Evolutionary conservation across 139 green algal species (phyloP).

Genomic region (Desmodesmus armatus): DNA sequence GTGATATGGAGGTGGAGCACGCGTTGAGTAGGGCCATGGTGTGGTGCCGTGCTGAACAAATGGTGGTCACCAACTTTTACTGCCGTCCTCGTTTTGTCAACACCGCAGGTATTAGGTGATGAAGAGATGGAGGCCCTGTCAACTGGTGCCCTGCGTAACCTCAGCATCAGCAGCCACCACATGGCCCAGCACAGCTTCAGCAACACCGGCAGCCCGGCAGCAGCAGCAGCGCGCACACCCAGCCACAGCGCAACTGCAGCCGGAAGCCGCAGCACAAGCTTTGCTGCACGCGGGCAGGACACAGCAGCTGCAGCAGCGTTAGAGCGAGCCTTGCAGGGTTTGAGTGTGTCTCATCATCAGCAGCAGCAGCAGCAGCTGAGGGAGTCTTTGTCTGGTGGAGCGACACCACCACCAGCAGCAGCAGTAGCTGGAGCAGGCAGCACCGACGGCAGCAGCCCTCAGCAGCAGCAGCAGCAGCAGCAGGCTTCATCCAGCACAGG

Average conservation of each 20-base stretch:
- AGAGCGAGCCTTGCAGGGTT: no score
- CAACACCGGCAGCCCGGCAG: background rate
- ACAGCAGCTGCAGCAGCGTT: background rate
- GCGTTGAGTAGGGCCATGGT: no score
- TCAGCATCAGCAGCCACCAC: conserved; percentile 13
- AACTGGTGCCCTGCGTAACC: background rate
- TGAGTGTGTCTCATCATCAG: no score
- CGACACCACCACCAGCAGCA: background rate
- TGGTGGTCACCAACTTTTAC: no score
- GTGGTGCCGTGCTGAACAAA: no score
- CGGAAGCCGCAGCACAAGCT: background rate
- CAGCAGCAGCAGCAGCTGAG: background rate
- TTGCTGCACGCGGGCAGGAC: background rate
- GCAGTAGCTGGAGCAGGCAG: background rate
- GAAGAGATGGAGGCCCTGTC: conserved; percentile 18
- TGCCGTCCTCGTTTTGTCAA: no score
- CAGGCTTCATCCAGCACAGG: background rate
- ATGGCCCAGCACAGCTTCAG: background rate
- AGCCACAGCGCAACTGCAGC: background rate
- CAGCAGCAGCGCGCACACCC: background rate
- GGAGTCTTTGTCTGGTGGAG: background rate
- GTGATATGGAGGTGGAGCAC: no score
- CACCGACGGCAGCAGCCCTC: background rate
- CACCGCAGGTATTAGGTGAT: conserved; percentile 3
- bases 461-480: conserved; percentile 16